These are phyloP conservation scores for Cystoderma amianthinum DNA, from an alignment of 768 basidiomycete species.

Conservation along the genomic window DNA sequence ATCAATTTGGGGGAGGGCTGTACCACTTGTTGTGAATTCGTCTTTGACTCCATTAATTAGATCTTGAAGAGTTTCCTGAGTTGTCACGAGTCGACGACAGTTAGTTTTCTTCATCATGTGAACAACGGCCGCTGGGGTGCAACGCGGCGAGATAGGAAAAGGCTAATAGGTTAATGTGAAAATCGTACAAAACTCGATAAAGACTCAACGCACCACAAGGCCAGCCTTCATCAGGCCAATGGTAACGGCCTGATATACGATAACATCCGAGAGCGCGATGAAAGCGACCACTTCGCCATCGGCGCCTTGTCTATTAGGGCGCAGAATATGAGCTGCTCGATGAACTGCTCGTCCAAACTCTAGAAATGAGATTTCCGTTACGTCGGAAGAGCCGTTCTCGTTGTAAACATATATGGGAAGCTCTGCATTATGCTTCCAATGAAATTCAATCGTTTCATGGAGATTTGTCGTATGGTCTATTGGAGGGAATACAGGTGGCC, in stretches of 20 bases:
- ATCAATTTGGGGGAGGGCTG: slow-evolving; percentile 10
- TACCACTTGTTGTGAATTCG: slow-evolving; percentile 10
- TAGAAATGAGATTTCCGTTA: slow-evolving; percentile 23
- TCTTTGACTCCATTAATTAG: slow-evolving; percentile 20
- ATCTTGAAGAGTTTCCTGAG: slow-evolving; percentile 16
- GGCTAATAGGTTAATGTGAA: slow-evolving; percentile 19
- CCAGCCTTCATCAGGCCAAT: slow-evolving; percentile 30
- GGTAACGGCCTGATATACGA: slow-evolving; percentile 34
- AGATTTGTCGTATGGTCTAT: slow-evolving; percentile 24
- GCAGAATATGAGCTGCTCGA: slow-evolving; percentile 29
- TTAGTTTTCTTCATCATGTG: slow-evolving; percentile 27
- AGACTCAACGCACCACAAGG: slow-evolving; percentile 18
- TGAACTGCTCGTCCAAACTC: slow-evolving; percentile 40
- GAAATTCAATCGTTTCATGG: slow-evolving; percentile 24
- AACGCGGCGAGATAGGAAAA: slow-evolving; percentile 31
- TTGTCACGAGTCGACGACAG: slow-evolving; percentile 30
- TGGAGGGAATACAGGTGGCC: slow-evolving; percentile 11
- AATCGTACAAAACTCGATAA: background rate
- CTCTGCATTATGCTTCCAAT: slow-evolving; percentile 24
- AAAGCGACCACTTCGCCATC: slow-evolving; percentile 29
- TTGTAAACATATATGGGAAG: slow-evolving; percentile 22
- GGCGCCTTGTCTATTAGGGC: slow-evolving; percentile 20
- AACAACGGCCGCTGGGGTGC: slow-evolving; percentile 25
- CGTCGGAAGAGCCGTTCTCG: slow-evolving; percentile 9
- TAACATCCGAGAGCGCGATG: slow-evolving; percentile 21